phyloP scores from a whole-genome alignment of 169 alveolate genomes.

The Haemoproteus tartakovskyi region DNA sequence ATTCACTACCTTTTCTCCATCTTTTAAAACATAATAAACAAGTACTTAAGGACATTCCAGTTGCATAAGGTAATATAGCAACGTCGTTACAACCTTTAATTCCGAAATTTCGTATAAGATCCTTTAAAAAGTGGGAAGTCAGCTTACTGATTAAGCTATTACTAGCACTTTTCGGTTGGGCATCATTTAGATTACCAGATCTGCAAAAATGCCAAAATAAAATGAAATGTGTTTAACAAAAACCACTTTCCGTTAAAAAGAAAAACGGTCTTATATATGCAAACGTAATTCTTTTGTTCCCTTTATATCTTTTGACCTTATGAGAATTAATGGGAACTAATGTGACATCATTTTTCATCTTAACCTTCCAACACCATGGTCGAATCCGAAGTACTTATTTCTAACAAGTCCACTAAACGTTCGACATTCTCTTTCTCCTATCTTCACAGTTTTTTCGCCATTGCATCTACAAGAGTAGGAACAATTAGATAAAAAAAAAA shows the following conservation, averaged over 20 bases:
- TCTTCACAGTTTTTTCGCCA: conserved; percentile 58
- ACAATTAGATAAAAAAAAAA: not conserved
- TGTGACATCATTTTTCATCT: not conserved
- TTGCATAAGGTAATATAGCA: conserved; percentile 62
- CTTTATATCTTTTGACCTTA: too few species aligned
- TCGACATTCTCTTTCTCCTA: conserved; percentile 51
- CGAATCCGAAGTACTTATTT: conserved; percentile 58
- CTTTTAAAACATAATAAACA: conserved; percentile 24
- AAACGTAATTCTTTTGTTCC: too few species aligned
- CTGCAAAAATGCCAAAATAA: conserved; percentile 10
- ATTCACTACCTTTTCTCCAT: conserved; percentile 27
- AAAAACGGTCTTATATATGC: too few species aligned
- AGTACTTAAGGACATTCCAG: conserved; percentile 60
- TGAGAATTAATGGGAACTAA: too few species aligned
- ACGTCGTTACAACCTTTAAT: conserved; percentile 55
- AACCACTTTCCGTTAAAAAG: too few species aligned
- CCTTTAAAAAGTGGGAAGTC: conserved; percentile 28
- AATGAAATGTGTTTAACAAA: not conserved
- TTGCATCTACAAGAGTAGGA: conserved; percentile 27
- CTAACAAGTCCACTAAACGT: conserved; percentile 45
- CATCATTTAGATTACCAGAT: conserved; percentile 58
- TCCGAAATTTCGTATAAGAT: conserved; percentile 35
- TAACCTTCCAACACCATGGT: conserved; percentile 64
- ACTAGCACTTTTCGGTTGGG: conserved; percentile 59
- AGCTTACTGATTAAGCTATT: conserved; percentile 27